A percentile compares a stretch with the other conserved stretches of the same genome.
These are phyloP conservation scores for Euryodendron excelsum DNA, from an alignment of 148 eudicot species.

Conservation along the genomic window DNA sequence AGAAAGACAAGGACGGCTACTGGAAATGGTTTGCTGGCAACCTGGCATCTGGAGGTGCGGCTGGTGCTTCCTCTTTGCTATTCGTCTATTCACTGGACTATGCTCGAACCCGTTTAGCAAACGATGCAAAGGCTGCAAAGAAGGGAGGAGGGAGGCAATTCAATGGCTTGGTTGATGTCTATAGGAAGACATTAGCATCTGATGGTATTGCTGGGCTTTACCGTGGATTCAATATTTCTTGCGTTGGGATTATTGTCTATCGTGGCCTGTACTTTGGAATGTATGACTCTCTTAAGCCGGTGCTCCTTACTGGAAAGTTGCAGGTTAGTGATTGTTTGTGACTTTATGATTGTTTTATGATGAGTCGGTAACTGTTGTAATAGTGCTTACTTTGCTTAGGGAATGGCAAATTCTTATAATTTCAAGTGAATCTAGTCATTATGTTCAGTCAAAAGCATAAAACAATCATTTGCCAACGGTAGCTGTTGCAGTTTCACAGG, in stretches of 20 bases:
- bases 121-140: slow-evolving; percentile 35
- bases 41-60: slow-evolving; percentile 35
- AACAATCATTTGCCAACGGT: not conserved
- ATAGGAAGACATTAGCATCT: slow-evolving; percentile 30
- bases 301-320: slow-evolving; percentile 28
- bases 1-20: slow-evolving; percentile 37
- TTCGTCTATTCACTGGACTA: slow-evolving; percentile 37
- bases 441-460: no score
- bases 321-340: slow-evolving; percentile 24
- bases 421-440: no score
- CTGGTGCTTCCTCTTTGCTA: slow-evolving; percentile 35
- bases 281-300: slow-evolving; percentile 39
- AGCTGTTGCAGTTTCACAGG: not conserved
- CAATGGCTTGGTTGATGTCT: slow-evolving; percentile 33
- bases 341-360: no score
- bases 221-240: slow-evolving; percentile 37
- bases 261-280: slow-evolving; percentile 39
- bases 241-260: slow-evolving; percentile 34
- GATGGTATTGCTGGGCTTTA: slow-evolving; percentile 35
- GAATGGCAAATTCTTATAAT: no score
- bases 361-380: no score
- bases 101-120: slow-evolving; percentile 34
- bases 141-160: slow-evolving; percentile 33
- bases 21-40: slow-evolving; percentile 45
- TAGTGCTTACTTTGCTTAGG: no score